Base-by-base conservation (phyloP, 352 stramenopile species). In the Phytopythium litorale region DNA sequence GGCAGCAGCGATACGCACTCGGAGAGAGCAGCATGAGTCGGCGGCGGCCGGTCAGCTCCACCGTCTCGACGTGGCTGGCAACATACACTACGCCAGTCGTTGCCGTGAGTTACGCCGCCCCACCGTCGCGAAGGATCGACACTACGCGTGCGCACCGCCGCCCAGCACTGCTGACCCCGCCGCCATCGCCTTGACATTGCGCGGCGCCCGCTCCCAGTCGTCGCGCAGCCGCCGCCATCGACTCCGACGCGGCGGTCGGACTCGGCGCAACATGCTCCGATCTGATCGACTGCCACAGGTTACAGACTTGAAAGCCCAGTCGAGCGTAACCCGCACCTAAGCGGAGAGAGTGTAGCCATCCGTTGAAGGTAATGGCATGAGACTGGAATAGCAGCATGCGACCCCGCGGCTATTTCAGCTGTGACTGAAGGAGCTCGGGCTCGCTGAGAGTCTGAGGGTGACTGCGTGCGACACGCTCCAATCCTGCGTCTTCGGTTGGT, bases 1-100 rank as follows among this genome's bases (percentile, higher is more conserved):
- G 35, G 7, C 1, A 11, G 7, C 8, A 11, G 7, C 8, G 35
- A 16, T 15, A 40, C 35, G 7, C 59, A 86, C 77, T 37, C 23
- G 59, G 72, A 0, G 76, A 88, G 0, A 91, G 63, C 46, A 91
- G 79, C 82, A 91, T 91, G 54, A 91, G 3, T 7, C 82, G 73
- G 8, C 70, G 73, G 1, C 82, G 70, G 2, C 75, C 77, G 13
- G 73, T 89, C 46, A 84, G 54, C 11, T 77, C 74, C 74, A 91
- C 84, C 15, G 75, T 87, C 66, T 91, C 82, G 16, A 91, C 60
- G 63, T 88, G 76, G 52, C 62, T 76, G 25, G 48, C 62, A 12
- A 80, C 46, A n/a, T 72, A 75, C 54, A 72, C 69, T 78, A 11
- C 42, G 11, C 21, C 30, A 59, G 5, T 45, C 8, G 56, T 1